Evolutionary conservation across 768 basidiomycete species (phyloP).

Genomic region (Termitomyces heimii): DNA sequence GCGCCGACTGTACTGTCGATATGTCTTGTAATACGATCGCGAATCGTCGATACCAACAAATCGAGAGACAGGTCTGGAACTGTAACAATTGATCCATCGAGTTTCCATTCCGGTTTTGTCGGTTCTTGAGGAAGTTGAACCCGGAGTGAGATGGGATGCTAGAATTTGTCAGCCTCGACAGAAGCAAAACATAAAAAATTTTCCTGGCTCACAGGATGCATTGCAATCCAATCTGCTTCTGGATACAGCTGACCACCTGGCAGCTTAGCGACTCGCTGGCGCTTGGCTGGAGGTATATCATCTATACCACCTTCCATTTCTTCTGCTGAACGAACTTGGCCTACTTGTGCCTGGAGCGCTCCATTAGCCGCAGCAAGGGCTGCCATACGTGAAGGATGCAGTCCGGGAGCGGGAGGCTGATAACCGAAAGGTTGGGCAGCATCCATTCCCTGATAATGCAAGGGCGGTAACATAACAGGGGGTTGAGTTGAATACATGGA

Average conservation of each 20-base stretch:
- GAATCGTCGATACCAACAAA: slow-evolving; percentile 79
- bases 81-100: slow-evolving; percentile 73
- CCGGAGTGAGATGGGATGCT: slow-evolving; percentile 83
- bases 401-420: slow-evolving; percentile 60
- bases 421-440: slow-evolving; percentile 76
- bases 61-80: slow-evolving; percentile 82
- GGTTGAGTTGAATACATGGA: slow-evolving; percentile 54
- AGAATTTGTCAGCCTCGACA: background rate
- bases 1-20: slow-evolving; percentile 76
- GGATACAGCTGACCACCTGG: slow-evolving; percentile 82
- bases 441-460: slow-evolving; percentile 79
- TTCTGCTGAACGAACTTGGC: slow-evolving; percentile 75
- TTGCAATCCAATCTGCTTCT: slow-evolving; percentile 83
- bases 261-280: slow-evolving; percentile 80
- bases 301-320: slow-evolving; percentile 68
- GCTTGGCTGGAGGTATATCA: slow-evolving; percentile 77
- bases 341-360: slow-evolving; percentile 48
- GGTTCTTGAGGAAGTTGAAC: slow-evolving; percentile 81
- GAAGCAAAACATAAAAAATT: background rate
- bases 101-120: slow-evolving; percentile 89
- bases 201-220: slow-evolving; percentile 65
- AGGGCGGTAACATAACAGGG: slow-evolving; percentile 77
- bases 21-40: slow-evolving; percentile 79
- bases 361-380: slow-evolving; percentile 51
- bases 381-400: slow-evolving; percentile 66